Conservation (phyloP, 768 basidiomycete genomes). For the Phanerochaete carnosa region DNA sequence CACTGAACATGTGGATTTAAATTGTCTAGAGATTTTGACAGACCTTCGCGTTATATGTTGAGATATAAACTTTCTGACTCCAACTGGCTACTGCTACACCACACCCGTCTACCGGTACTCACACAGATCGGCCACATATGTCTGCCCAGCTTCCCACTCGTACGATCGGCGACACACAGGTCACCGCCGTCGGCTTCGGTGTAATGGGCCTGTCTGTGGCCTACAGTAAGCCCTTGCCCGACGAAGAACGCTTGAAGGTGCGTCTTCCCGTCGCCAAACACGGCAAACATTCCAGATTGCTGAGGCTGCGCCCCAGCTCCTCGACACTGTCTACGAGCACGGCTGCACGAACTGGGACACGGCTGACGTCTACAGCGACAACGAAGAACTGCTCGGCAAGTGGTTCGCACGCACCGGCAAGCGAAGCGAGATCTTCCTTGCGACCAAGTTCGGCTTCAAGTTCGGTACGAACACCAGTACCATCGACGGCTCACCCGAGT, state of each 20-base stretch:
- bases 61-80: too few species aligned
- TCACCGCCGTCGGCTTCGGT: slow-evolving; percentile 59
- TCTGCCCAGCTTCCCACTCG: slow-evolving; percentile 30
- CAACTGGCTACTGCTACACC: too few species aligned
- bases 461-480: slow-evolving; percentile 4
- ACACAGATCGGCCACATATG: neutral
- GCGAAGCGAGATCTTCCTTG: slow-evolving; percentile 44
- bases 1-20: too few species aligned
- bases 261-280: slow-evolving; percentile 35
- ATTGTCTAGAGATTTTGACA: too few species aligned
- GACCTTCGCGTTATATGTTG: too few species aligned
- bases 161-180: slow-evolving; percentile 41
- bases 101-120: too few species aligned
- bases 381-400: slow-evolving; percentile 47
- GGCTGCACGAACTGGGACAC: slow-evolving; percentile 49
- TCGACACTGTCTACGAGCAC: slow-evolving; percentile 36
- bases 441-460: slow-evolving; percentile 34
- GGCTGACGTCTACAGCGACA: slow-evolving; percentile 39
- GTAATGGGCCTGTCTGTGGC: slow-evolving; percentile 52
- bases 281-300: neutral
- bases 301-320: slow-evolving; percentile 26
- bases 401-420: slow-evolving; percentile 55
- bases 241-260: slow-evolving; percentile 63
- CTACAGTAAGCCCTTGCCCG: slow-evolving; percentile 43
- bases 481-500: slow-evolving; percentile 23